Percentiles rank a stretch among this genome's conserved stretches.
phyloP scores from a whole-genome alignment of 2,329 filamentous ascomycete genomes.

The Aspergillus pseudoterreus region DNA sequence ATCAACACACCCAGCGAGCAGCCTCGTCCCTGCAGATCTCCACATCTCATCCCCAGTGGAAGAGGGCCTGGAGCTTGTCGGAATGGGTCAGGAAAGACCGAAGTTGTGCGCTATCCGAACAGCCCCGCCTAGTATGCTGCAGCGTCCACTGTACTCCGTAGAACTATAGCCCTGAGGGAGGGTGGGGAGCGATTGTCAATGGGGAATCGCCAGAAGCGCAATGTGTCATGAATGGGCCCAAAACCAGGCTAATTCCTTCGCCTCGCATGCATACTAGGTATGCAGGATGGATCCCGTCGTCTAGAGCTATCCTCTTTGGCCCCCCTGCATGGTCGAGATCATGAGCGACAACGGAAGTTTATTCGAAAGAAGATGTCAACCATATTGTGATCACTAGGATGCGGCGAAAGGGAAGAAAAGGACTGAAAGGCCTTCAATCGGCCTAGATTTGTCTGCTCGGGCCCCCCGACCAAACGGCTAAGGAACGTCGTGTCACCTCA shows the following conservation, averaged over 20 bases:
- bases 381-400: no score
- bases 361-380: no score
- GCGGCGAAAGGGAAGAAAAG: no score
- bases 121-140: neutral
- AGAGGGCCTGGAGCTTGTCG: neutral
- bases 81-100: neutral
- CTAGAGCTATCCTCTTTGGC: neutral
- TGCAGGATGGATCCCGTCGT: neutral
- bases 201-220: neutral
- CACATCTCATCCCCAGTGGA: neutral
- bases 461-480: no score
- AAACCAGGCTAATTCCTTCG: slow-evolving; percentile 1
- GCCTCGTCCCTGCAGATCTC: slow-evolving; percentile 13
- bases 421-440: no score
- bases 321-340: no score
- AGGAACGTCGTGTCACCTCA: no score
- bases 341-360: no score
- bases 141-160: neutral
- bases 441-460: no score
- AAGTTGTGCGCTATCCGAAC: neutral
- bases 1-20: slow-evolving; percentile 1
- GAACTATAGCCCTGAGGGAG: no score
- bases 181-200: neutral
- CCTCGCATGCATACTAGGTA: neutral
- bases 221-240: slow-evolving; percentile 1